Evolutionary conservation across 1,284 basidiomycete species (phyloP), one percentile per base, ranked within the genome.

Genomic region (Irpex sp.): DNA sequence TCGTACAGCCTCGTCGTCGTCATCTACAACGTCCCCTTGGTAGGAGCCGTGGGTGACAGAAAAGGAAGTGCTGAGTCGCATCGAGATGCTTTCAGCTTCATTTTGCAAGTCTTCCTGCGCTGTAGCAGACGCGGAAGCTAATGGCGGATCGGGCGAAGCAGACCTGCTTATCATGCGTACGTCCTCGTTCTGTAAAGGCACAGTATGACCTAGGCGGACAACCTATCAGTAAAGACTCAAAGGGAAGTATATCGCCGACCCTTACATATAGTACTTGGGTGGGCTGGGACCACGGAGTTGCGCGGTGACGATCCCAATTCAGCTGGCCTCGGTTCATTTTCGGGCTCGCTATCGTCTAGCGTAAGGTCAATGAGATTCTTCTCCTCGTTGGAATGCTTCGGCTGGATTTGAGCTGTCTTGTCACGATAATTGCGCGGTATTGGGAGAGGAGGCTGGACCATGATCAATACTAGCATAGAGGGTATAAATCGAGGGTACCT

Each of bases 361-460:
- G 63, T 59, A 4, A 64, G 60, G 40, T 64, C 63, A 34, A 64
- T 64, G 26, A 61, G 26, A 7, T 34, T 13, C 3, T 15, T 49
- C n/a, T 26, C 7, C 13, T 44, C 8, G 7, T 51, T 26, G 4
- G 56, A 36, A 4, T 40, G 34, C 36, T 15, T 21, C 34, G 44
- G 26, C 13, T 44, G 31, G 17, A 37, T 57, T 9, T 31, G 17
- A 15, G 31, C 31, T 5, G 44, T 31, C 19, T 37, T 51, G 11
- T 48, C 55, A 17, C 19, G 57, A 13, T 13, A 8, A 11, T 13
- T n/a, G 17, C 19, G 19, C 6, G 44, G 38, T 13, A 40, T 61
- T 13, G 21, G 49, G 13, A 52, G 49, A 19, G 49, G 8, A 26
- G 17, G 49, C 49, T 52, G 17, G 49, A 26, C 9, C 40, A 2